These are phyloP conservation scores for Solanum chacoense DNA, from an alignment of 305 asterid genomes.

Conservation along the genomic window DNA sequence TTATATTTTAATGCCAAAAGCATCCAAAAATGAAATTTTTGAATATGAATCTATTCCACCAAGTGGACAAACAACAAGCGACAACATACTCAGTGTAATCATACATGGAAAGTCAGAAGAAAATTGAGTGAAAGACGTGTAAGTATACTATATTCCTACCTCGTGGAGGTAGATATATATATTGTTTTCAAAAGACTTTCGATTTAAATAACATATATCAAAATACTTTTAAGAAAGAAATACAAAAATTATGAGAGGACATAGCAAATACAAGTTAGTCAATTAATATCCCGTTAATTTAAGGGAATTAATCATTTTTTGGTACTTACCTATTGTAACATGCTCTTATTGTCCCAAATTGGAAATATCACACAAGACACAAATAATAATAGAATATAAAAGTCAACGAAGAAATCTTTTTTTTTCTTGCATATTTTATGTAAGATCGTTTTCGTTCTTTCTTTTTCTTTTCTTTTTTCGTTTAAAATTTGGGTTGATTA, in stretches of 20 bases:
- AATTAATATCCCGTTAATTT: not conserved
- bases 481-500: not conserved
- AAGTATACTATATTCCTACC: not conserved
- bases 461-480: not conserved
- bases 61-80: not conserved
- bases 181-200: not conserved
- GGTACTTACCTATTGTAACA: not conserved
- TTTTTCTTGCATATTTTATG: not conserved
- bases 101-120: accelerated
- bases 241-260: not conserved
- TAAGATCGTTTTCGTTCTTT: not conserved
- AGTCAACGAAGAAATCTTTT: not conserved
- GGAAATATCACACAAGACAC: not conserved
- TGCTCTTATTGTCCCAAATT: not conserved
- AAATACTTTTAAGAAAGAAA: not conserved
- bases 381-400: not conserved
- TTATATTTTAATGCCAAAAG: not conserved
- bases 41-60: not conserved
- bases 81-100: not conserved
- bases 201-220: not conserved
- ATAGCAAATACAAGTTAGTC: not conserved
- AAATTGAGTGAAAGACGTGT: not conserved
- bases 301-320: not conserved
- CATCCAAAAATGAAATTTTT: not conserved
- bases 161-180: not conserved